Evolutionary conservation across 1,284 basidiomycete genomes (phyloP).

Genomic region (Chiua sp.): DNA sequence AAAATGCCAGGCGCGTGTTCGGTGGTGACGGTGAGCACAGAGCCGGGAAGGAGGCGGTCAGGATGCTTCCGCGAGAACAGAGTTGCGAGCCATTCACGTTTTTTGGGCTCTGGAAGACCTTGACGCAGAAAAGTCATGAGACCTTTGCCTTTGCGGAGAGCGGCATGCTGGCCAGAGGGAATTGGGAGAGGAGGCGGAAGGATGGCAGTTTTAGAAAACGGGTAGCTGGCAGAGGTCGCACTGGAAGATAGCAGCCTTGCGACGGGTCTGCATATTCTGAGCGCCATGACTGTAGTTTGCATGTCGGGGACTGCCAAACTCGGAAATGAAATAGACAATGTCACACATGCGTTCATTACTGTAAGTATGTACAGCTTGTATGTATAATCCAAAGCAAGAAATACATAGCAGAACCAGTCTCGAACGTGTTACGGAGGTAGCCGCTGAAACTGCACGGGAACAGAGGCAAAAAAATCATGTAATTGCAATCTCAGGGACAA

Average conservation of each 20-base stretch:
- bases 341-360: constrained; percentile 14
- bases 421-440: constrained; percentile 18
- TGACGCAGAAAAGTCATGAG: constrained; percentile 79
- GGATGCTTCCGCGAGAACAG: constrained; percentile 76
- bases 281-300: constrained; percentile 14
- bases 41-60: constrained; percentile 76
- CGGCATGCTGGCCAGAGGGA: constrained; percentile 42
- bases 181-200: constrained; percentile 53
- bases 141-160: constrained; percentile 72
- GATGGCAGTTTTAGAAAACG: constrained; percentile 76
- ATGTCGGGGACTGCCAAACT: constrained; percentile 20
- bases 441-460: constrained; percentile 13
- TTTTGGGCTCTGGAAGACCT: constrained; percentile 68
- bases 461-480: constrained; percentile 9
- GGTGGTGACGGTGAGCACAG: constrained; percentile 77
- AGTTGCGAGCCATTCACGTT: constrained; percentile 66
- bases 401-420: constrained; percentile 36
- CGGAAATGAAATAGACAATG: constrained; percentile 5
- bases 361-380: constrained; percentile 35
- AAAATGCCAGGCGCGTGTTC: constrained; percentile 79
- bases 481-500: constrained; percentile 13
- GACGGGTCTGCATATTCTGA: constrained; percentile 13
- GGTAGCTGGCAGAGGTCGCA: constrained; percentile 52
- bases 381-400: constrained; percentile 33
- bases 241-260: constrained; percentile 32